phyloP scores from a whole-genome alignment of 1,139 yeast genomes.

The Pneumocystis sp. region DNA sequence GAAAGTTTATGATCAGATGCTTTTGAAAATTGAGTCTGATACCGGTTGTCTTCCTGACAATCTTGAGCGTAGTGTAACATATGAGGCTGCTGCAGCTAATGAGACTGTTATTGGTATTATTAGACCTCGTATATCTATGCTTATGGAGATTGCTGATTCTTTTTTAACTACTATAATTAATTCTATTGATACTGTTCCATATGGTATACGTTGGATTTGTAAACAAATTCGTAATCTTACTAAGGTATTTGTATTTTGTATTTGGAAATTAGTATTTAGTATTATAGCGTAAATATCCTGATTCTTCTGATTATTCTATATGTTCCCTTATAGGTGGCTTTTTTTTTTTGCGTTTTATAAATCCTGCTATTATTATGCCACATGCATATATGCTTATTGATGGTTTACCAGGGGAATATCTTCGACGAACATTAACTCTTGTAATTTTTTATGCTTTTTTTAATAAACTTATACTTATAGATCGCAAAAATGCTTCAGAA shows the following conservation, averaged over 20 bases:
- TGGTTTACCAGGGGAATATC: constrained; percentile 27
- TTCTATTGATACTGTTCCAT: constrained; percentile 48
- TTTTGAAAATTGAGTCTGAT: constrained; percentile 6
- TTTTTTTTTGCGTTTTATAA: constrained; percentile 65
- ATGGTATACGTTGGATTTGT: constrained; percentile 60
- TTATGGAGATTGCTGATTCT: constrained; percentile 41
- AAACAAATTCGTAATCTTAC: constrained; percentile 56
- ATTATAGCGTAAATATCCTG: constrained; percentile 41
- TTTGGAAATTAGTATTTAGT: background rate
- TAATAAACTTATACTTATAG: background rate
- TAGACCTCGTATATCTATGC: constrained; percentile 26
- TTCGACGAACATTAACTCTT: constrained; percentile 61
- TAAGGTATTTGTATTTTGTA: constrained; percentile 15
- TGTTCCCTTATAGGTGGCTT: constrained; percentile 55
- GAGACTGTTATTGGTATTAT: constrained; percentile 23
- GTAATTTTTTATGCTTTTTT: constrained; percentile 9
- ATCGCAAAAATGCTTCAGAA: constrained; percentile 75
- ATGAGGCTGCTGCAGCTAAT: constrained; percentile 24
- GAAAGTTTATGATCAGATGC: constrained; percentile 24
- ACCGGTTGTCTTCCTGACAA: constrained; percentile 7
- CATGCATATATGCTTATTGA: constrained; percentile 43
- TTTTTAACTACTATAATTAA: constrained; percentile 47
- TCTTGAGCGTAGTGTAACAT: constrained; percentile 17
- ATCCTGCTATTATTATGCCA: constrained; percentile 88
- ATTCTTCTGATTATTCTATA: constrained; percentile 42